Evolutionary conservation across 495 filamentous ascomycete genomes (phyloP).

Genomic region (Tuber umbilicatum): DNA sequence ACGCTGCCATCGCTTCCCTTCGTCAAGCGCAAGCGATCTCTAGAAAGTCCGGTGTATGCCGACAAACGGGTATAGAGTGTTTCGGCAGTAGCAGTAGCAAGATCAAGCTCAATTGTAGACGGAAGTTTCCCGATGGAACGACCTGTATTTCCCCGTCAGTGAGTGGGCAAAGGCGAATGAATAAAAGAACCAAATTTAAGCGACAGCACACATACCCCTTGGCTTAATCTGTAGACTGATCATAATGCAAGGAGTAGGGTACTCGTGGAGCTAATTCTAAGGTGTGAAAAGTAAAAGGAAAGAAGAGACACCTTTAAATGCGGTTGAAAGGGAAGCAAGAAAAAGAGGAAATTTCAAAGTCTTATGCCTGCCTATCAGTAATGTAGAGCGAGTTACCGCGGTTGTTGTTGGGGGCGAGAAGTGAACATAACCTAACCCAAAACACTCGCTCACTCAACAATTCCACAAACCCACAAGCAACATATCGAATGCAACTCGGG

Average conservation of each 20-base stretch:
- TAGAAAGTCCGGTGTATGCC: slow-evolving; percentile 49
- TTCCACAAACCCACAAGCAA: background rate
- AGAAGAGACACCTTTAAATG: background rate
- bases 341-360: background rate
- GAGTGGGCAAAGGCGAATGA: background rate
- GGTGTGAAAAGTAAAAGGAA: background rate
- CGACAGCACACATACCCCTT: background rate
- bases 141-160: slow-evolving; percentile 43
- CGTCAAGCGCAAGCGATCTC: slow-evolving; percentile 62
- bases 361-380: background rate
- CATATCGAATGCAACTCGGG: background rate
- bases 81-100: slow-evolving; percentile 48
- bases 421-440: background rate
- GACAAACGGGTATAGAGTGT: slow-evolving; percentile 54
- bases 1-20: slow-evolving; percentile 62
- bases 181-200: background rate
- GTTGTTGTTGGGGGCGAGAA: background rate
- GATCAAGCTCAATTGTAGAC: slow-evolving; percentile 55
- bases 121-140: slow-evolving; percentile 64
- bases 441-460: background rate
- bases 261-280: background rate
- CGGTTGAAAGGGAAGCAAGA: background rate
- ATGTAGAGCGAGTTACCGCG: background rate
- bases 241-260: background rate
- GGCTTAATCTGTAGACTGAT: slow-evolving; percentile 2